phyloP scores from a whole-genome alignment of 78 protist genomes.

The Dictyostelium brefeldianum region DNA sequence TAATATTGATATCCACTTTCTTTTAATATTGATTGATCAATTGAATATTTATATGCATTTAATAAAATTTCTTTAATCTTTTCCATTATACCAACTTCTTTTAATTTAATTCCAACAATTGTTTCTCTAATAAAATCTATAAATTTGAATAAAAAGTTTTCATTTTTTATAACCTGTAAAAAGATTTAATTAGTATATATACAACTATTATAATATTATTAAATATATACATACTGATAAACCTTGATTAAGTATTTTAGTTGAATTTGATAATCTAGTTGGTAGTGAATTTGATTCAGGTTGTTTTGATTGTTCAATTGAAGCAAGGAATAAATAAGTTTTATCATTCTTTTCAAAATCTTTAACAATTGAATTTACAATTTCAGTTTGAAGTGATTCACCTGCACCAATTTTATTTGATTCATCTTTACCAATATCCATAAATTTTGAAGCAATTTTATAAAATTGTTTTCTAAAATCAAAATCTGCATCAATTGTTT shows the following conservation, averaged over 20 bases:
- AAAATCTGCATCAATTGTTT: slow-evolving; percentile 27
- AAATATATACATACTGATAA: neutral
- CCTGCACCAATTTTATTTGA: slow-evolving; percentile 31
- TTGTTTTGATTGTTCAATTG: slow-evolving; percentile 15
- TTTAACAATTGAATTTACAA: slow-evolving; percentile 5
- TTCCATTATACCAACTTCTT: slow-evolving; percentile 18
- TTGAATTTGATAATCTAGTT: slow-evolving; percentile 4
- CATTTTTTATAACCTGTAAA: neutral
- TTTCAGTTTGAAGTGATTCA: slow-evolving; percentile 13
- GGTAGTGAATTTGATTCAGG: neutral
- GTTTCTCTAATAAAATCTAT: slow-evolving; percentile 18
- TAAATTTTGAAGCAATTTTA: slow-evolving; percentile 27
- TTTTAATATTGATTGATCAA: slow-evolving; percentile 1
- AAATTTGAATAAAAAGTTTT: neutral
- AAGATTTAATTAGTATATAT: neutral
- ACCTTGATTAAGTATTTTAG: slow-evolving; percentile 1
- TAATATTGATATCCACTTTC: slow-evolving; percentile 33
- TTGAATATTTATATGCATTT: slow-evolving; percentile 3
- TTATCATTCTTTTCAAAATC: slow-evolving; percentile 38
- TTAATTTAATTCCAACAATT: slow-evolving; percentile 9
- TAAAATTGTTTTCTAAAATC: slow-evolving; percentile 67
- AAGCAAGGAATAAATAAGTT: slow-evolving; percentile 36
- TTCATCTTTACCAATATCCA: slow-evolving; percentile 30
- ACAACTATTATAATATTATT: neutral
- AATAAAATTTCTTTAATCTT: slow-evolving; percentile 7